Evolutionary conservation across 1,284 basidiomycete species (phyloP), one percentile per base, ranked within the genome.

Genomic region (Cryptococcus hybrid): DNA sequence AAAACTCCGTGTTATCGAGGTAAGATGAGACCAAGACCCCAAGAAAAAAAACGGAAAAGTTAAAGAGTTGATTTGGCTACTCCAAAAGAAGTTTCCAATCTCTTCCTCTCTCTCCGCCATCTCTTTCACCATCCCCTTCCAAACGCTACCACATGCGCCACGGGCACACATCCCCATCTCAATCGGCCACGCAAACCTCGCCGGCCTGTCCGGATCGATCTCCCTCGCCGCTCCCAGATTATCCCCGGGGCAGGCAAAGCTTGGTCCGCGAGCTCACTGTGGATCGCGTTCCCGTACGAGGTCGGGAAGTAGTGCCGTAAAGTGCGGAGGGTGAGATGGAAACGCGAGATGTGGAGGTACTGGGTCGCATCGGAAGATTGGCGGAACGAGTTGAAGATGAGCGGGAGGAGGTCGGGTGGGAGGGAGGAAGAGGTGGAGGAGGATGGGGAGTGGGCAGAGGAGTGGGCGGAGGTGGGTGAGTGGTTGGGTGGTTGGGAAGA

Each of bases 111-210:
- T 45, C 55, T 64, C 62, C 7, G 70, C 66, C 47, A 68, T 63
- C 60, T 76, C 74, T 49, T 66, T 60, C 5, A 76, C 68, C 49
- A 76, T 53, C 49, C 64, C 34, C 74, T 61, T 1, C 74, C 74
- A 59, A 74, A 75, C 1, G 68, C 68, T 1, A 69, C 69, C 3
- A 68, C 61, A 57, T 76, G 73, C 9, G 71, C 68, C 7, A 73
- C 61, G 6, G 71, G 69, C 65, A 58, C 63, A 64, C 70, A 75
- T 71, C 39, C 73, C 74, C 6, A 75, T 55, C 60, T 76, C 74
- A 46, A 76, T 75, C 2, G 74, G 74, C 74, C 74, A 76, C n/a
- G 64, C 70, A 52, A 75, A 76, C 34, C 54, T 55, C 38, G 69
- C 65, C 5, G 60, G 57, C 6, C 52, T 5, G 54, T 75, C 71